Evolutionary conservation across 768 basidiomycete genomes (phyloP), one percentile per base, ranked within the genome.

Genomic region (Rhodocollybia butyracea): DNA sequence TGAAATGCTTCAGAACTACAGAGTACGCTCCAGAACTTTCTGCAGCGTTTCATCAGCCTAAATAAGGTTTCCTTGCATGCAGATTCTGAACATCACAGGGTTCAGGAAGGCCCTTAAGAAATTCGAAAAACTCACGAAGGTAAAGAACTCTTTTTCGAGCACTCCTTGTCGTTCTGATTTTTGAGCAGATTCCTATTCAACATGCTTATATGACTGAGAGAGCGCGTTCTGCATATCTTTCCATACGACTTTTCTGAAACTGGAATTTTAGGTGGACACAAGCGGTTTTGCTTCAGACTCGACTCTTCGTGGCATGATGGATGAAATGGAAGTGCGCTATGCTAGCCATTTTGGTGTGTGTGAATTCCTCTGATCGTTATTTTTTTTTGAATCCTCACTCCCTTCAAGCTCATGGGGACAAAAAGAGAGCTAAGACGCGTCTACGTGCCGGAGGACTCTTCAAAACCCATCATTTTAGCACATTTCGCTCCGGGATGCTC

Each of bases 41-140:
- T 5, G n/a, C 13, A 51, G 36, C 11, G 22, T 36, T 38, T 30
- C 29, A 29, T 53, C 15, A 11, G 26, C 34, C n/a, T n/a, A 57
- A 24, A 26, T 40, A 40, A 31, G 31, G 26, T 22, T 24, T 24
- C 13, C 5, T 19, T 36, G n/a, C 42, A 27, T 22, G 8, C 59
- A 92, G 87, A 83, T 89, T 42, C 70, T 98, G 38, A 98, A 99
- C 67, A 69, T 94, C 10, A 90, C 91, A 1, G 97, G 96, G 1
- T 94, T 97, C 67, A 78, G 89, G 26, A 94, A 94, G 66, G 86
- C 85, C 0, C 66, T 94, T 55, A 93, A 89, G 71, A 94, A 93
- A 67, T 94, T 91, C 59, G 89, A 88, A 64, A 94, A 91, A 66
- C 71, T 80, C 3, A 88, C 92, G 13, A 84, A 79, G 68, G 86